Evolutionary conservation across 2,329 filamentous ascomycete genomes (phyloP).

Genomic region (Lachnellula suecica): DNA sequence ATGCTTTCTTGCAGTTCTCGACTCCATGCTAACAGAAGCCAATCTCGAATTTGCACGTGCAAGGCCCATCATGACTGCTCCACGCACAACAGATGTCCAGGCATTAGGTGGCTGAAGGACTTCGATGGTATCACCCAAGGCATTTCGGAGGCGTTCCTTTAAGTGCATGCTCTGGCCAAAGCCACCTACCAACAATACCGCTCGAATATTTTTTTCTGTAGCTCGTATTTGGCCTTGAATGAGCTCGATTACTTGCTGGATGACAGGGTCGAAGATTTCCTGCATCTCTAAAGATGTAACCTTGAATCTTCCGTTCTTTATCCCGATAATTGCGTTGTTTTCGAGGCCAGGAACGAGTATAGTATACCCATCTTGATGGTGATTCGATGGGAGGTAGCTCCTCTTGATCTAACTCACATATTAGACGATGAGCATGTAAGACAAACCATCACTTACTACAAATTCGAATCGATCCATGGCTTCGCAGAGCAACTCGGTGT

Average conservation of each 20-base stretch:
- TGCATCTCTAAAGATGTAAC: constrained; percentile 42
- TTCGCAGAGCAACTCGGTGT: not conserved
- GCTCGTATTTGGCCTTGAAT: constrained; percentile 45
- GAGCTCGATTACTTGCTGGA: constrained; percentile 42
- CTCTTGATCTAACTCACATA: constrained; percentile 20
- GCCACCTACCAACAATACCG: constrained; percentile 22
- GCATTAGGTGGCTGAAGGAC: constrained; percentile 49
- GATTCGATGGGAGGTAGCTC: constrained; percentile 14
- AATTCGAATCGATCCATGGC: not conserved
- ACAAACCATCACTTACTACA: not conserved
- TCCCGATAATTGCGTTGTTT: constrained; percentile 39
- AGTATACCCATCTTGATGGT: constrained; percentile 42
- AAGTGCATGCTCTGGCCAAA: constrained; percentile 21
- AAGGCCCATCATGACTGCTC: constrained; percentile 50
- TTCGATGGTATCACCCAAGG: constrained; percentile 36
- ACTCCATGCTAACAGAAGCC: constrained; percentile 39
- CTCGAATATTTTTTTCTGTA: constrained; percentile 39
- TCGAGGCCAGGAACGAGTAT: constrained; percentile 39
- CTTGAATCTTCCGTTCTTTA: constrained; percentile 57
- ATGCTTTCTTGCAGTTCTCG: constrained; percentile 43
- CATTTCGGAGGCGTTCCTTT: constrained; percentile 40
- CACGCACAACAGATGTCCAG: constrained; percentile 51
- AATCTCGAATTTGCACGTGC: constrained; percentile 27
- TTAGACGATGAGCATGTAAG: not conserved
- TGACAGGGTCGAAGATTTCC: constrained; percentile 43